Evolutionary conservation across 768 basidiomycete genomes (phyloP).

Genomic region (Dentipellis sp.): DNA sequence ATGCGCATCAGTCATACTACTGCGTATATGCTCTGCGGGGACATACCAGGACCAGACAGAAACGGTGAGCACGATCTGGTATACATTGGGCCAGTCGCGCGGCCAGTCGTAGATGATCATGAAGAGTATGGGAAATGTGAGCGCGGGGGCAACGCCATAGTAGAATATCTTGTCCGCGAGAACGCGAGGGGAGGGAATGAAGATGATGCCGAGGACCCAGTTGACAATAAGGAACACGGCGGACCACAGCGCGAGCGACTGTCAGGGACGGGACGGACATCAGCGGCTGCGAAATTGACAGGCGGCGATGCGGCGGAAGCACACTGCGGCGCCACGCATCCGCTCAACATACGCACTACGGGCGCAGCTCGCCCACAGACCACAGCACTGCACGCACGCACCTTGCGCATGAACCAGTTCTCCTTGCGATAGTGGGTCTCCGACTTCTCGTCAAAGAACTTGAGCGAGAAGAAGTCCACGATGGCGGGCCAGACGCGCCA

Average conservation of each 20-base stretch:
- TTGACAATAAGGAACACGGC: conserved; percentile 56
- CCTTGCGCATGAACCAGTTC: conserved; percentile 64
- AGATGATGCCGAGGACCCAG: conserved; percentile 55
- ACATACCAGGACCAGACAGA: conserved; percentile 59
- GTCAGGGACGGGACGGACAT: neutral
- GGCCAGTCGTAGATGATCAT: conserved; percentile 71
- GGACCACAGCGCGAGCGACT: conserved; percentile 54
- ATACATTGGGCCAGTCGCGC: conserved; percentile 43
- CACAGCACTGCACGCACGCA: conserved; percentile 10
- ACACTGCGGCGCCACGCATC: neutral
- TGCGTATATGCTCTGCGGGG: neutral
- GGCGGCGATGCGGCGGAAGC: neutral
- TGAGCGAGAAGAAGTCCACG: conserved; percentile 48
- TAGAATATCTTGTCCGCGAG: conserved; percentile 53
- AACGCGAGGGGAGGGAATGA: conserved; percentile 34
- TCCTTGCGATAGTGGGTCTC: conserved; percentile 49
- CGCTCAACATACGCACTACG: neutral
- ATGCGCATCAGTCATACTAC: conserved; percentile 8
- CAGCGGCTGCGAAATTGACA: neutral
- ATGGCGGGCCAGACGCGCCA: conserved; percentile 50
- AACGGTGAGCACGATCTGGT: conserved; percentile 50
- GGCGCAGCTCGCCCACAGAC: neutral
- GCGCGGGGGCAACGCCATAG: conserved; percentile 48
- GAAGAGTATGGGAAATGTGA: conserved; percentile 53
- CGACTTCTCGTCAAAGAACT: conserved; percentile 51